A percentile compares a stretch with the other conserved stretches of the same genome.
Evolutionary conservation across 2,329 filamentous ascomycete species (phyloP).

Genomic region (Talaromyces sp.): DNA sequence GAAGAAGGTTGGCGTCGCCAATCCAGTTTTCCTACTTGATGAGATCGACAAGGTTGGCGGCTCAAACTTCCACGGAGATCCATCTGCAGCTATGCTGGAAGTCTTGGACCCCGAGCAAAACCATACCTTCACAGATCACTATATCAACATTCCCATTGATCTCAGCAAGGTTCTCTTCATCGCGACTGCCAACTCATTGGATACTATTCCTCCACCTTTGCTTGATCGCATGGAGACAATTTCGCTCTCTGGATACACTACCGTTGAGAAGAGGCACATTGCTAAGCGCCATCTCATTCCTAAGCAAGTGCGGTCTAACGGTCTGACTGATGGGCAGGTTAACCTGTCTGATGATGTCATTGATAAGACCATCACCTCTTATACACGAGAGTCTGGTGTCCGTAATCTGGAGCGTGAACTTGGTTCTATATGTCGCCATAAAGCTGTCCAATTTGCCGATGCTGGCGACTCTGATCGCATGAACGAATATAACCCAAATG

Average conservation of each 20-base stretch:
- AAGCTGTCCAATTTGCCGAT: constrained; percentile 93
- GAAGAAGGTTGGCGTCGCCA: constrained; percentile 92
- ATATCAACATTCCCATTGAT: constrained; percentile 93
- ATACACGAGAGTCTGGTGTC: constrained; percentile 94
- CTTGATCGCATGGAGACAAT: constrained; percentile 98
- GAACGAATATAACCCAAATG: constrained; percentile 70
- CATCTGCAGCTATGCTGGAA: constrained; percentile 95
- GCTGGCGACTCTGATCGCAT: constrained; percentile 73
- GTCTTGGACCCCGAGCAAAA: constrained; percentile 98
- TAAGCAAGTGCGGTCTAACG: constrained; percentile 91
- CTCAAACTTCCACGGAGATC: constrained; percentile 91
- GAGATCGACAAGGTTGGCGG: constrained; percentile 97
- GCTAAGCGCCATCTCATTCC: constrained; percentile 91
- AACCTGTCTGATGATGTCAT: constrained; percentile 79
- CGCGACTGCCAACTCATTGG: constrained; percentile 90
- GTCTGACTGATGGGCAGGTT: constrained; percentile 75
- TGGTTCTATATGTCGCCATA: constrained; percentile 88
- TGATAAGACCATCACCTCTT: constrained; percentile 92
- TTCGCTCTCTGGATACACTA: constrained; percentile 90
- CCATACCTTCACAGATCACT: constrained; percentile 91
- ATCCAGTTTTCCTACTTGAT: constrained; percentile 92
- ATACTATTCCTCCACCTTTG: constrained; percentile 91
- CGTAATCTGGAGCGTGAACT: constrained; percentile 96
- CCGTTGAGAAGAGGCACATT: constrained; percentile 94
- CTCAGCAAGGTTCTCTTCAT: constrained; percentile 97